A percentile compares a stretch with the other conserved stretches of the same genome.
Conservation (phyloP, 345 rosid species). For the Eucalyptus sp. region DNA sequence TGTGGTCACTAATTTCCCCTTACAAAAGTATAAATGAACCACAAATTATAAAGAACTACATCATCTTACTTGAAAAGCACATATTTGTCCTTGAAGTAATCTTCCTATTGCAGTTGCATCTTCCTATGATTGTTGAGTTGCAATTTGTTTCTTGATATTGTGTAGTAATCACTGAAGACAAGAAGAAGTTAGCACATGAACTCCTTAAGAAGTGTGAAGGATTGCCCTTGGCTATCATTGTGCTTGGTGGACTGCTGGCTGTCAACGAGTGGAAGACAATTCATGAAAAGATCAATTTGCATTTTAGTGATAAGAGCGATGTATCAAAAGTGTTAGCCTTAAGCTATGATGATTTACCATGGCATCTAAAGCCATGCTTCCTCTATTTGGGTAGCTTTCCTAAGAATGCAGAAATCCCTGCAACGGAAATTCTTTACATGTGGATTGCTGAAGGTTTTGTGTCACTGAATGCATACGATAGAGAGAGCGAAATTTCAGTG, state of each 20-base stretch:
- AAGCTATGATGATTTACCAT: conserved; percentile 17
- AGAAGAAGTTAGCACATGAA: conserved; percentile 12
- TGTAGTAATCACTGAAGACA: not conserved
- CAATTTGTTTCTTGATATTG: not conserved
- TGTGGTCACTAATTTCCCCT: not conserved
- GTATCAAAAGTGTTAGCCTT: conserved; percentile 3
- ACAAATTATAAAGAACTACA: not conserved
- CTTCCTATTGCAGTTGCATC: no score
- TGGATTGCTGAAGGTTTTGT: conserved; percentile 44
- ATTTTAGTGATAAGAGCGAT: not conserved
- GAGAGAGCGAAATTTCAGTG: not conserved
- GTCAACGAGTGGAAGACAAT: no score
- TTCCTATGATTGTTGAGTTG: not conserved
- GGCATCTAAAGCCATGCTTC: conserved; percentile 15
- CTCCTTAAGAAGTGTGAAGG: conserved; percentile 20
- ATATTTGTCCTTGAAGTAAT: not conserved
- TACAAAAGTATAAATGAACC: not conserved
- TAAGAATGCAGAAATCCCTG: conserved; percentile 14
- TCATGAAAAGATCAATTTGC: not conserved
- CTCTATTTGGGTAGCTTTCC: conserved; percentile 16
- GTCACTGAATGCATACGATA: not conserved
- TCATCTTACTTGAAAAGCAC: not conserved
- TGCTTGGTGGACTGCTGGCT: conserved; percentile 28
- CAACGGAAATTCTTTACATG: conserved; percentile 12
- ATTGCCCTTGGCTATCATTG: conserved; percentile 24